These are phyloP conservation scores for Prunus yedoensis DNA, from an alignment of 331 rosid genomes.

Conservation along the genomic window DNA sequence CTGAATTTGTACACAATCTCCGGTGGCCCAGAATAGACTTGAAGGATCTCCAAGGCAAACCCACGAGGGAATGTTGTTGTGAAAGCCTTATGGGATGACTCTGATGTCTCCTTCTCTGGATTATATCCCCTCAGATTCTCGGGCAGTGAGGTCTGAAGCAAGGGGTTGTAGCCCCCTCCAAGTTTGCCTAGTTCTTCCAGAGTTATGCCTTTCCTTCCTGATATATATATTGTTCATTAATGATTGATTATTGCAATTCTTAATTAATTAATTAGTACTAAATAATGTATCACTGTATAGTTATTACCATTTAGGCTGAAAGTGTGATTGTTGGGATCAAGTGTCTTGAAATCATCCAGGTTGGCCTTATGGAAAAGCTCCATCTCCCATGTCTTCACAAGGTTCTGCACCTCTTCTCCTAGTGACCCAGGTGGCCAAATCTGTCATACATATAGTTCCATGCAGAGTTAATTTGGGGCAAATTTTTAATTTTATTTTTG, in stretches of 20 bases:
- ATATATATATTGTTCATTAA: neutral
- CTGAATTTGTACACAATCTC: slow-evolving; percentile 40
- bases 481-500: too few relatives aligned
- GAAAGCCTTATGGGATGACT: slow-evolving; percentile 25
- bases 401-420: slow-evolving; percentile 60
- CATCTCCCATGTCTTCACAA: slow-evolving; percentile 72
- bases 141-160: slow-evolving; percentile 31
- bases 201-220: slow-evolving; percentile 19
- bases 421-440: slow-evolving; percentile 70
- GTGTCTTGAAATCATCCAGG: slow-evolving; percentile 34
- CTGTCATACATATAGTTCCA: slow-evolving; percentile 6
- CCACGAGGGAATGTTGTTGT: slow-evolving; percentile 34
- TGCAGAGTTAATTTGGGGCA: neutral
- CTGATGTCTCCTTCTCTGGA: slow-evolving; percentile 18
- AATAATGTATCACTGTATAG: too few relatives aligned
- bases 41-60: slow-evolving; percentile 33
- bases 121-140: slow-evolving; percentile 14
- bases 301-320: slow-evolving; percentile 62
- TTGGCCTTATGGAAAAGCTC: slow-evolving; percentile 55
- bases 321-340: slow-evolving; percentile 43
- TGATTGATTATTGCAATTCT: too few relatives aligned
- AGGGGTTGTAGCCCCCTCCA: slow-evolving; percentile 28
- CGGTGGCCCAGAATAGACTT: slow-evolving; percentile 36
- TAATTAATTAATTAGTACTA: too few relatives aligned
- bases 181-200: neutral